phyloP scores from a whole-genome alignment of 208 protist genomes.

The Leishmania amazonensis region DNA sequence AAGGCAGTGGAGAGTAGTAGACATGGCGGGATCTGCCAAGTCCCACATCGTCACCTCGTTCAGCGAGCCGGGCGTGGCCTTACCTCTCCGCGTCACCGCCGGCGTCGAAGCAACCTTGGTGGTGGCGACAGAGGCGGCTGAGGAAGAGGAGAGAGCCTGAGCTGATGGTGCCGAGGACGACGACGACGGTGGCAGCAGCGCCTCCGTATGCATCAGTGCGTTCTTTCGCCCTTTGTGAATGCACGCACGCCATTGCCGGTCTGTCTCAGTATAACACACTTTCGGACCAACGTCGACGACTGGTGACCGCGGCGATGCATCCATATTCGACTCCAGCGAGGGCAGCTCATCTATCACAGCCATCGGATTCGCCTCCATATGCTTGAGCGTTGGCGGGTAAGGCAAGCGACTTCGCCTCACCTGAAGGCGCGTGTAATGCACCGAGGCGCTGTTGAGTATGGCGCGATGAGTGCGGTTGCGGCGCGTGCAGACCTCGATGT shows the following conservation, averaged over 20 bases:
- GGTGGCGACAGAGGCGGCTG: neutral
- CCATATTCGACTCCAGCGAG: neutral
- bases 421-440: constrained; percentile 8
- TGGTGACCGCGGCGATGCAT: neutral
- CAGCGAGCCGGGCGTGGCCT: constrained; percentile 4
- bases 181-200: neutral
- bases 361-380: neutral
- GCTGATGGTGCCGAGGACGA: neutral
- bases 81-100: neutral
- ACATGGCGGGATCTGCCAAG: constrained; percentile 28
- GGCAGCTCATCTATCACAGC: neutral
- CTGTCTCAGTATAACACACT: neutral
- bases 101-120: neutral
- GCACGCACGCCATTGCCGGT: constrained; percentile 23
- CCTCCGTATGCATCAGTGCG: neutral
- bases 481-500: constrained; percentile 18
- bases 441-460: constrained; percentile 3
- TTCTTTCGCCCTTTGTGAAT: constrained; percentile 17
- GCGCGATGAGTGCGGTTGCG: constrained; percentile 34
- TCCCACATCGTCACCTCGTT: constrained; percentile 31
- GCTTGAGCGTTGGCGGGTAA: neutral
- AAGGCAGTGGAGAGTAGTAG: constrained; percentile 21
- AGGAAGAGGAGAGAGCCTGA: neutral
- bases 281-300: neutral
- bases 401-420: constrained; percentile 3